Evolutionary conservation across 225 moss, liverwort and hornwort species (phyloP).

Genomic region (Straminergon stramineum): DNA sequence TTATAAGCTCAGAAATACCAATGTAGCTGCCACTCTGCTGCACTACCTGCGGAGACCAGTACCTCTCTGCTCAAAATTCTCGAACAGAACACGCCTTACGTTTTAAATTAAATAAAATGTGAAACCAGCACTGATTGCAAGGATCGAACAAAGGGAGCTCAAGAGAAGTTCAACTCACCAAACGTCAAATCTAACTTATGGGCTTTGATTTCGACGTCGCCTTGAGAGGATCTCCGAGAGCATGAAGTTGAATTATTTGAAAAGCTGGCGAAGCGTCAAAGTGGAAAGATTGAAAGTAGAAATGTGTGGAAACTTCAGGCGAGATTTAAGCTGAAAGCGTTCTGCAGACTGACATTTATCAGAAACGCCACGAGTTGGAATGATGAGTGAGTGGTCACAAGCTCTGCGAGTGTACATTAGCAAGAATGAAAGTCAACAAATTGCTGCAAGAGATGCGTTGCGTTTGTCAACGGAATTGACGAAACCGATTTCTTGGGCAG

Average conservation of each 20-base stretch:
- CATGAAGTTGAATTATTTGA: neutral
- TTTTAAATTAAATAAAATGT: neutral
- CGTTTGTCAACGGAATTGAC: neutral
- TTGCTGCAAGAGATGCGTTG: neutral
- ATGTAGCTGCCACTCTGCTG: neutral
- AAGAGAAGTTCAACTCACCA: neutral
- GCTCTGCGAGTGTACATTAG: neutral
- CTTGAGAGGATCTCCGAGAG: neutral
- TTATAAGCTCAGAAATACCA: neutral
- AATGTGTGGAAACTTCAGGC: neutral
- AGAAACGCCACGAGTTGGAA: neutral
- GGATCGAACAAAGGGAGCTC: neutral
- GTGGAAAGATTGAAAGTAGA: neutral
- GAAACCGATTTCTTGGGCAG: neutral
- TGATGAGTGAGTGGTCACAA: constrained; percentile 7
- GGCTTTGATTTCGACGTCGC: neutral
- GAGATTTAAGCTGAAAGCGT: neutral
- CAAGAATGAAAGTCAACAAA: neutral
- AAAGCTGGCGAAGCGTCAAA: neutral
- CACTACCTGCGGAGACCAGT: neutral
- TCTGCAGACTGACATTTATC: neutral
- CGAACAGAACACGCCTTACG: neutral
- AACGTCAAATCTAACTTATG: neutral
- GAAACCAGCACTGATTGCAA: neutral
- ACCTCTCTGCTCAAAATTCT: neutral